These are phyloP conservation scores for Gossypium trilobum DNA, from an alignment of 441 rosid species.

Conservation along the genomic window DNA sequence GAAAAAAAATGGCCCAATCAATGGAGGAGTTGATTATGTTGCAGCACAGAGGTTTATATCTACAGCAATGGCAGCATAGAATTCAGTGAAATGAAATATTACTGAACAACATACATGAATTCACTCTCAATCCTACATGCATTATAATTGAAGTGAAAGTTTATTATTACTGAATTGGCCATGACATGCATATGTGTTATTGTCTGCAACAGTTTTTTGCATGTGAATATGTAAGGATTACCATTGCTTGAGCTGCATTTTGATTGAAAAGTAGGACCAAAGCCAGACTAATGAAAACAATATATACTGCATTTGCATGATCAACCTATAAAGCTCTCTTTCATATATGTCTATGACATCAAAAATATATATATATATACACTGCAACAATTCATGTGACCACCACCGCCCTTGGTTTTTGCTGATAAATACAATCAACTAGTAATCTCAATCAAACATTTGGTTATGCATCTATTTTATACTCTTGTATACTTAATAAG, in stretches of 20 bases:
- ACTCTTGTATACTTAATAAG: too few relatives aligned
- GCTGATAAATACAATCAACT: neutral
- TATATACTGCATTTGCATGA: neutral
- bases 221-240: neutral
- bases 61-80: conserved; percentile 5
- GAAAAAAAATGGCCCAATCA: neutral
- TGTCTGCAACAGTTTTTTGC: neutral
- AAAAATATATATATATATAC: neutral
- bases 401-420: neutral
- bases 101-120: neutral
- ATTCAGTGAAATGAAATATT: conserved; percentile 8
- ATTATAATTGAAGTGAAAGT: neutral
- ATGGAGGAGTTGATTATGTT: neutral
- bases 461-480: too few relatives aligned
- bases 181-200: neutral
- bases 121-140: neutral
- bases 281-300: conserved; percentile 8
- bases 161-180: neutral
- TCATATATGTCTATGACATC: neutral
- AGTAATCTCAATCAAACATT: too few relatives aligned
- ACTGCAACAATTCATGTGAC: neutral
- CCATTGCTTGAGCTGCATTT: too few relatives aligned
- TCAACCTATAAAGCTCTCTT: neutral
- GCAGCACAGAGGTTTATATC: neutral
- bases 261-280: conserved; percentile 13